Evolutionary conservation across 2,329 filamentous ascomycete species (phyloP).

Genomic region (Chlorencoelia australis): DNA sequence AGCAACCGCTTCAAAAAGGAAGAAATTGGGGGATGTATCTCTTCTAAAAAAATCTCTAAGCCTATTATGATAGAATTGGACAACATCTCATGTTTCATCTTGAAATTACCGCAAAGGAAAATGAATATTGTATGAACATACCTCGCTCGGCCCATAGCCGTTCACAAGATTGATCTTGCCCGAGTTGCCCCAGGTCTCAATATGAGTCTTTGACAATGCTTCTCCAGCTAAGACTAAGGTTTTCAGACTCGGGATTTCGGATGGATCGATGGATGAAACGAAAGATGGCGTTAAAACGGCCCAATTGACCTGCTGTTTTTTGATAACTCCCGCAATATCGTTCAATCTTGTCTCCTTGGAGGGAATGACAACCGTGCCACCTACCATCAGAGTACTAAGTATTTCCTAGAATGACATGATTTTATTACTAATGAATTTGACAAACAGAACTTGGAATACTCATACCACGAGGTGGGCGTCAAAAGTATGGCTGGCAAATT

Average conservation of each 20-base stretch:
- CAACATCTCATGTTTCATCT: too few relatives aligned
- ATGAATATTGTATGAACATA: too few relatives aligned
- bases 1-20: too few relatives aligned
- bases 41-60: too few relatives aligned
- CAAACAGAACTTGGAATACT: too few relatives aligned
- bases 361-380: constrained; percentile 17
- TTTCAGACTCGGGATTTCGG: constrained; percentile 62
- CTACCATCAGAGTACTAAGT: constrained; percentile 11
- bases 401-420: too few relatives aligned
- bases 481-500: constrained; percentile 16
- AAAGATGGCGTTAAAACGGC: constrained; percentile 15
- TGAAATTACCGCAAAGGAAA: too few relatives aligned
- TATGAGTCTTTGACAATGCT: constrained; percentile 56
- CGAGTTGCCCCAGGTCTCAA: constrained; percentile 31
- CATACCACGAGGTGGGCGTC: constrained; percentile 13
- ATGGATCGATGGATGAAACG: constrained; percentile 67
- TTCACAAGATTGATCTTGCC: constrained; percentile 29
- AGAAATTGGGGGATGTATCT: too few relatives aligned
- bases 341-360: constrained; percentile 13
- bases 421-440: too few relatives aligned
- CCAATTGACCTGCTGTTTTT: constrained; percentile 11
- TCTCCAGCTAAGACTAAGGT: constrained; percentile 76
- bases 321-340: constrained; percentile 11
- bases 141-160: constrained; percentile 57
- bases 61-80: too few relatives aligned